Conservation (phyloP, 352 stramenopile species). For the Plasmopara viticola region DNA sequence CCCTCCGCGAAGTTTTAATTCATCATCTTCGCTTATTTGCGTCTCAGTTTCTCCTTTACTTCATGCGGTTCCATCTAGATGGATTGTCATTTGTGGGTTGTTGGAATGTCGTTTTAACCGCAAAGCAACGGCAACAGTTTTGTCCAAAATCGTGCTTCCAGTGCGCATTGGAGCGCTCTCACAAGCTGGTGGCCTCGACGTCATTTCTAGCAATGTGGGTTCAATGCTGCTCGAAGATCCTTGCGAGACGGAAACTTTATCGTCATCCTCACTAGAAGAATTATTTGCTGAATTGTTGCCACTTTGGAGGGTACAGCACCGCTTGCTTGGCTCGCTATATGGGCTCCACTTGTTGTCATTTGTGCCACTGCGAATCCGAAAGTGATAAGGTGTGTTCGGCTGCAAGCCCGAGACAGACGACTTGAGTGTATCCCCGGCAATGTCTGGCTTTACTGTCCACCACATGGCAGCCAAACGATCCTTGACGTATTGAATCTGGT, state of each 20-base stretch:
- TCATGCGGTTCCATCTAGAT: conserved; percentile 10
- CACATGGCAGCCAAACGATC: conserved; percentile 75
- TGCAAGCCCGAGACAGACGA: conserved; percentile 50
- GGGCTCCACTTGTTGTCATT: conserved; percentile 57
- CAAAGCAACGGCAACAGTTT: conserved; percentile 56
- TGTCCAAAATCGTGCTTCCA: conserved; percentile 65
- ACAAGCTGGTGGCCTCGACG: conserved; percentile 4
- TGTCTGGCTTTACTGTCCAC: conserved; percentile 69
- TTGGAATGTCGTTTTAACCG: conserved; percentile 37
- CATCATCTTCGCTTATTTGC: neutral
- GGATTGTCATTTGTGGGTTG: conserved; percentile 15
- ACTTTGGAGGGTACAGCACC: conserved; percentile 42
- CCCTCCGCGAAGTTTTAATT: neutral
- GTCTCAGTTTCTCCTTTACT: conserved; percentile 3
- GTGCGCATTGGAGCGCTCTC: conserved; percentile 37
- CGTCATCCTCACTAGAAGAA: conserved; percentile 22
- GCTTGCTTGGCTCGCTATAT: conserved; percentile 66
- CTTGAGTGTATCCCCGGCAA: conserved; percentile 45
- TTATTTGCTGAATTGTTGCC: neutral
- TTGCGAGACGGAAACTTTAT: conserved; percentile 4
- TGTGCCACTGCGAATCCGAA: conserved; percentile 57
- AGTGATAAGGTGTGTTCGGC: conserved; percentile 58
- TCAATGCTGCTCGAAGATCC: conserved; percentile 5
- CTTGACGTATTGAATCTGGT: conserved; percentile 80
- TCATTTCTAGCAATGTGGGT: conserved; percentile 3